Base-by-base conservation (phyloP, 345 rosid species). In the Dovyalis caffra region DNA sequence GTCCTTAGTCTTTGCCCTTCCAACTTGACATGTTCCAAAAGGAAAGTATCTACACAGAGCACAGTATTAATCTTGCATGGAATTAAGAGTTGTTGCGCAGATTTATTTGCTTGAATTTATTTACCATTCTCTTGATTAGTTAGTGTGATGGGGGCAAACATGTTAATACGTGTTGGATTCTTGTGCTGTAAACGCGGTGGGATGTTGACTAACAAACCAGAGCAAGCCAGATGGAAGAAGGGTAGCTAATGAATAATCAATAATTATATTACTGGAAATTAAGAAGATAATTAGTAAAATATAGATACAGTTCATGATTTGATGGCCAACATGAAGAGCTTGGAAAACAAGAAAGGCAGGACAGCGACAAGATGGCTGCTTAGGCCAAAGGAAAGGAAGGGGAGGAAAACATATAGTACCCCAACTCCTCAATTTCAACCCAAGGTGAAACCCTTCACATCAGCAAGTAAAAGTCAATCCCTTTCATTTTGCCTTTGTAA, bases 381-480 rank as follows among this genome's bases (percentile, higher is more conserved):
- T 21, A 35, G 56, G 79, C 49, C 81, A 64, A 77, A 47, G 77
- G 60, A 68, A 33, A 35, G 26, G n/a, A 47, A 51, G 15, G 64
- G 31, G 51, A 66, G 38, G 20, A 21, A 26, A 49, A 66, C 31
- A 66, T 70, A 68, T 26, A 66, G 49, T 73, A 35, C 29, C 60
- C 56, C 73, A 5, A 33, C 67, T 5, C 31, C 53, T 58, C 43
- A 34, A 4, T 53, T 63, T 75, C 64, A 69, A 62, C 62, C 80
- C 2, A 71, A 60, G 70, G 85, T 81, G 68, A 83, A 85, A 86
- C 77, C 51, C 78, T 76, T 73, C 84, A 68, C 79, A 69, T 86
- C 84, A 78, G 18, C 4, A 12, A 15, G 69, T 69, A 58, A 64
- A 63, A 45, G 72, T 63, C 74, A 64, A 68, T 40, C 66, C 47